Evolutionary conservation across 225 moss, liverwort and hornwort genomes (phyloP), one percentile per base, ranked within the genome.

Genomic region (Sphagnum contortum): DNA sequence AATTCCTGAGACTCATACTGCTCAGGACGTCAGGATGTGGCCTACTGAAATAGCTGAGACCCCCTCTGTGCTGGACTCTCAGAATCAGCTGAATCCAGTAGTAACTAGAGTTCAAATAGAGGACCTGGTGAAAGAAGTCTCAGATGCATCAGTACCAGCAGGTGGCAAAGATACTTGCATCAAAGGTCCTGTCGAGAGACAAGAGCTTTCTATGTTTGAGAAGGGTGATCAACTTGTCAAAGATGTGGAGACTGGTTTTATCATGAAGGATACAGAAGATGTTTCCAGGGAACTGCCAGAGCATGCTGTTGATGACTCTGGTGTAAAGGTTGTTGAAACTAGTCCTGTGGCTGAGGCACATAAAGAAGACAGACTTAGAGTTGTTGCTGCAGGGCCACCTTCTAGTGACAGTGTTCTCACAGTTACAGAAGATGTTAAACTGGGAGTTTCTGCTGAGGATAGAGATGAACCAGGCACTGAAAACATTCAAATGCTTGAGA

Each of bases 31-130:
- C 29, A 29, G 29, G 29, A 29, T 29, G 29, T 29, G 29, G 29
- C 29, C 0, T 29, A 29, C 29, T 1, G 29, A 29, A 29, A 29
- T 29, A 29, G 29, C 70, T 65, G 65, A 68, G 62, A 11, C 64
- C 55, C 12, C 57, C 45, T 48, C 63, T 65, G 56, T 60, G 48
- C 48, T 60, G 53, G 75, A 66, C 4, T n/a, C 72, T 62, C 71
- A 49, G 48, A 47, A 49, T 7, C 11, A 49, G 9, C 46, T 69
- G 55, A 64, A 60, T 44, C 3, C 13, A 62, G 52, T 14, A 73
- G 66, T 59, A 62, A 45, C 65, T 68, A 52, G 64, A 51, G 57
- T 50, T 64, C 62, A 67, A 54, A 61, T 60, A 76, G 62, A 57
- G 12, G 57, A 46, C 3, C 7, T 7, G 11, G 47, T 46, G 44